Evolutionary conservation across 176 grass and related monocot species (phyloP), one percentile per base, ranked within the genome.

Genomic region (Hsuehochloa calcarea): DNA sequence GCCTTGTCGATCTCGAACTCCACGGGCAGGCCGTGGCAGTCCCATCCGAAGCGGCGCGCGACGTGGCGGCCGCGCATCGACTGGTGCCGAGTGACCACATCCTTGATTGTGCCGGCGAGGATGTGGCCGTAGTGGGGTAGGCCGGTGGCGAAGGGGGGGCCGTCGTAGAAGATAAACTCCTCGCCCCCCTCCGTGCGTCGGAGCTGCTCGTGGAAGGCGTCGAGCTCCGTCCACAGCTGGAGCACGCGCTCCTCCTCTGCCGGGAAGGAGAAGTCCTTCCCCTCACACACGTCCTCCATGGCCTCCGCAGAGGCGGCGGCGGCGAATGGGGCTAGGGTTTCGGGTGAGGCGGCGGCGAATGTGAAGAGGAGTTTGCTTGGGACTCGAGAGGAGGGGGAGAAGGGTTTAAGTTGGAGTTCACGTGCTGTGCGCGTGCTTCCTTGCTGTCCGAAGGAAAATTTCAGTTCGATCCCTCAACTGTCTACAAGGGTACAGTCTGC

Each of bases 141-240:
- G 1, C 96, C 96, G 0, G 96, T 96, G 9, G 96, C 96, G 88
- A 99, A 99, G 39, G 96, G 96, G 0, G 96, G 96, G 0, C 93
- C 96, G 38, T 99, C 96, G 84, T 99, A 99, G 88, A 99, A 99
- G 59, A 99, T 59, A 92, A 96, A 99, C 88, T 99, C 96, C 20
- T 94, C 91, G 17, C 87, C 88, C 29, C 91, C 88, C 81, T 94
- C 86, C 63, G 96, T 99, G 84, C 80, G 96, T 44, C 84, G 89
- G 22, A 94, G 78, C 86, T 99, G 96, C 79, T 91, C 91, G 60
- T 90, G 82, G 86, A 99, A 99, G 50, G 93, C 96, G 50, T 90
- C 86, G 8, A 96, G 78, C 65, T 29, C 3, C 3, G 15, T 4
- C 96, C 96, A 99, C 11, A 88, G 89, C 23, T 68, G 15, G n/a